Percentiles rank a stretch among this genome's conserved stretches.
Evolutionary conservation across 2,329 filamentous ascomycete species (phyloP).

Genomic region (Conoideocrella luteorostrata): DNA sequence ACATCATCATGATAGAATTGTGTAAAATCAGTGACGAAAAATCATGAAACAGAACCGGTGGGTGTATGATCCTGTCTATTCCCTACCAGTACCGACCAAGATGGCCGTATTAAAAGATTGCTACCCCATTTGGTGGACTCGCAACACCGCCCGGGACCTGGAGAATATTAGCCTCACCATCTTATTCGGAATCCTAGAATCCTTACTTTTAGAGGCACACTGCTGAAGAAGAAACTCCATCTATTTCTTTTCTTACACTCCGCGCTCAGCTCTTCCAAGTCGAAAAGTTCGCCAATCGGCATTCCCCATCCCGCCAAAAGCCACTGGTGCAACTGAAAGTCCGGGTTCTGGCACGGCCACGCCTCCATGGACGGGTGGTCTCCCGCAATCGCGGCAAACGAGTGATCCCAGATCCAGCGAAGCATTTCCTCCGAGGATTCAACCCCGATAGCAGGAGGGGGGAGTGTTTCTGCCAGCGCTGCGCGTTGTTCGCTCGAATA

Average conservation of each 20-base stretch:
- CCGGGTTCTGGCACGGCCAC: slow-evolving; percentile 30
- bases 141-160: slow-evolving; percentile 31
- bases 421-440: slow-evolving; percentile 41
- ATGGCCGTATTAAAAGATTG: slow-evolving; percentile 29
- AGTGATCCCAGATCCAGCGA: slow-evolving; percentile 51
- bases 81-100: no score
- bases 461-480: slow-evolving; percentile 23
- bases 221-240: slow-evolving; percentile 36
- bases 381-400: slow-evolving; percentile 49
- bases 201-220: slow-evolving; percentile 27
- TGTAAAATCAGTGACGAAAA: no score
- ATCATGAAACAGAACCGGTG: no score
- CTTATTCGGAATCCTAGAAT: no score
- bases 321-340: slow-evolving; percentile 35
- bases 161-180: background rate
- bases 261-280: slow-evolving; percentile 32
- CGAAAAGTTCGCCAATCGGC: slow-evolving; percentile 46
- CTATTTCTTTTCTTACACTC: slow-evolving; percentile 25
- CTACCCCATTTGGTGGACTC: slow-evolving; percentile 31
- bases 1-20: no score
- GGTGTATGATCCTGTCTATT: no score
- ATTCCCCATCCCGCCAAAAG: slow-evolving; percentile 44
- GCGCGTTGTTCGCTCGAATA: slow-evolving; percentile 29
- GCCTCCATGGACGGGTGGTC: slow-evolving; percentile 49
- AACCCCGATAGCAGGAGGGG: slow-evolving; percentile 33